Conservation (phyloP, 441 rosid genomes). For the Jatropha podagrica region DNA sequence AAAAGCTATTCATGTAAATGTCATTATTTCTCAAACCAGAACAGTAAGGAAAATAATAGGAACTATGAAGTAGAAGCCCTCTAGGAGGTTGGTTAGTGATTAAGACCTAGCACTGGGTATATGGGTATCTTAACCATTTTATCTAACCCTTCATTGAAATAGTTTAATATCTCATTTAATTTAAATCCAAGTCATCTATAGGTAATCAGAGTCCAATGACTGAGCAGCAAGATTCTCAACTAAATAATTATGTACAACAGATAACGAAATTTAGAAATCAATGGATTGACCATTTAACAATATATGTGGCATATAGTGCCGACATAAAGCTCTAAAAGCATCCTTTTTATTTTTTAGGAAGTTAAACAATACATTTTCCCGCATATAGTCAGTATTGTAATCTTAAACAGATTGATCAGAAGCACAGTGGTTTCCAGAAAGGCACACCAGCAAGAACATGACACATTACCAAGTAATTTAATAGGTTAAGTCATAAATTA, state of each 20-base stretch:
- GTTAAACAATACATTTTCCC: not conserved
- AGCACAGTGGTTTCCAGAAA: not conserved
- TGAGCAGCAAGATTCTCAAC: slow-evolving; percentile 7
- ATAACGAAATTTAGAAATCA: not conserved
- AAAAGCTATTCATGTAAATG: slow-evolving; percentile 40
- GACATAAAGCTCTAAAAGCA: not conserved
- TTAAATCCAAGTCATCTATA: not conserved
- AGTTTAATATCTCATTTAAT: not conserved
- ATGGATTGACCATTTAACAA: not conserved
- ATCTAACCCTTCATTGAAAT: not conserved
- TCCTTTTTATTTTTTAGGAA: not conserved
- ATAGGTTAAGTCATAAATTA: not conserved
- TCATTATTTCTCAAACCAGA: slow-evolving; percentile 9
- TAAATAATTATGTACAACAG: not conserved
- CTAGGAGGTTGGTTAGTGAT: not conserved
- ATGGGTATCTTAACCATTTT: not conserved
- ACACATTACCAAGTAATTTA: not conserved
- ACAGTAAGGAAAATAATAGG: not conserved
- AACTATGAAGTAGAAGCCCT: slow-evolving; percentile 1
- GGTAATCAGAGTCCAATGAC: not conserved
- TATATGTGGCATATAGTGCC: not conserved
- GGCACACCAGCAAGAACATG: not conserved
- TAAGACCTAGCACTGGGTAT: not conserved
- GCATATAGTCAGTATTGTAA: not conserved
- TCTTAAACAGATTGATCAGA: not conserved